Evolutionary conservation across 31 red algal species (phyloP), one percentile per base, ranked within the genome.

Genomic region (Odonthalia washingtoniensis): DNA sequence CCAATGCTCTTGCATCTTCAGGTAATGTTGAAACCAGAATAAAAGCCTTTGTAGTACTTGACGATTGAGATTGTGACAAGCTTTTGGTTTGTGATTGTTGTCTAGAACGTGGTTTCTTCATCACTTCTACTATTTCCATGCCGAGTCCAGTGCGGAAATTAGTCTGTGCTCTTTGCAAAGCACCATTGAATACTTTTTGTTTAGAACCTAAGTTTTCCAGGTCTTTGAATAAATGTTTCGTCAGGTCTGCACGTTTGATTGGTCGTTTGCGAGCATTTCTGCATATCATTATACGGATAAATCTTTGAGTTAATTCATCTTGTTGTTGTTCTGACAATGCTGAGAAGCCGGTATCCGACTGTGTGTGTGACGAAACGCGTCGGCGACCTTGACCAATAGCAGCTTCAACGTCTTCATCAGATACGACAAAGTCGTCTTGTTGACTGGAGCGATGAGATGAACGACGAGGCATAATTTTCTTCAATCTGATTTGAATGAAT

Each of bases 311-410:
- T 6, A 89, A 5, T 46, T 81, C 87, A 70, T 81, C 76, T 42
- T 89, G 87, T 64, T 89, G 87, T 76, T 64, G 66, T 42, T 89
- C 77, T 6, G 66, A 36, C 41, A 89, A 61, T 2, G 76, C 63
- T 43, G 40, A 34, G 64, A 74, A 89, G 21, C 77, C 77, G 17
- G 66, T 52, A 39, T 74, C 87, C 4, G 76, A 27, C 28, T 44
- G 45, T 4, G 49, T 34, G 9, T 34, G 31, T 68, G 18, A 28
- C 5, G 12, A 28, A 40, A 5, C 4, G 31, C 37, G 31, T 28
- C 5, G 4, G 37, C 21, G 6, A 9, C 72, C 72, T 40, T 75
- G 67, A 27, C 16, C 16, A 72, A 21, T 30, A 21, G 14, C 34
- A 12, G 12, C 67, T 12, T 12, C 67, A 32, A 31, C 16, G 12